Evolutionary conservation across 106 monocot genomes (phyloP).

Genomic region (Allium cepa): DNA sequence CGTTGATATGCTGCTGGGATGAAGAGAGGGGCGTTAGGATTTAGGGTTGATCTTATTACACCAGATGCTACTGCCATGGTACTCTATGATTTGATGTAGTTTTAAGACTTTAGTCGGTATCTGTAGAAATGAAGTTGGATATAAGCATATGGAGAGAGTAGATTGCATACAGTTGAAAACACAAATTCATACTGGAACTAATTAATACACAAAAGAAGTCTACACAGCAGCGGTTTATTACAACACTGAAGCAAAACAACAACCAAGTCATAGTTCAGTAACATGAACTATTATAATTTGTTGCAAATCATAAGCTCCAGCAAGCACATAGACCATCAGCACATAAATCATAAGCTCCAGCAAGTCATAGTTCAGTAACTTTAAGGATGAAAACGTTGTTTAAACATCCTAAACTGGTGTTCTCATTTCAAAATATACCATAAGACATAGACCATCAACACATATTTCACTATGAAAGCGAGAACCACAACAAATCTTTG

Average conservation of each 20-base stretch:
- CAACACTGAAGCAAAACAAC: background rate
- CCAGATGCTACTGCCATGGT: constrained; percentile 61
- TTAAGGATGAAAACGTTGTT: too few relatives aligned
- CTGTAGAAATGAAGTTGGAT: background rate
- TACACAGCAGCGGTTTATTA: background rate
- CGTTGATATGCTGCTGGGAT: constrained; percentile 72
- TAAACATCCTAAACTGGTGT: too few relatives aligned
- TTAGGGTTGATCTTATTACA: constrained; percentile 40
- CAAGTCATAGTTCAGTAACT: too few relatives aligned
- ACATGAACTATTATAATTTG: too few relatives aligned
- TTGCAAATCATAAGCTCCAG: too few relatives aligned
- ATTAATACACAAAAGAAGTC: background rate
- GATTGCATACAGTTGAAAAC: background rate
- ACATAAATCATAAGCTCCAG: too few relatives aligned
- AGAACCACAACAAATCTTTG: too few relatives aligned
- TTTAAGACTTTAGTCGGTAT: background rate
- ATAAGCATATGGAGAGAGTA: background rate
- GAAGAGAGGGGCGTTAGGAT: constrained; percentile 88
- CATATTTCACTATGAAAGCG: too few relatives aligned
- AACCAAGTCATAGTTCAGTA: background rate
- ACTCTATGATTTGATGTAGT: constrained; percentile 10
- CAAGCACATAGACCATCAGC: too few relatives aligned
- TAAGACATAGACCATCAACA: too few relatives aligned
- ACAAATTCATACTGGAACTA: background rate
- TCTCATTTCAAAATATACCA: too few relatives aligned